Base-by-base conservation (phyloP, 352 stramenopile species). In the Phytopythium aichiense region DNA sequence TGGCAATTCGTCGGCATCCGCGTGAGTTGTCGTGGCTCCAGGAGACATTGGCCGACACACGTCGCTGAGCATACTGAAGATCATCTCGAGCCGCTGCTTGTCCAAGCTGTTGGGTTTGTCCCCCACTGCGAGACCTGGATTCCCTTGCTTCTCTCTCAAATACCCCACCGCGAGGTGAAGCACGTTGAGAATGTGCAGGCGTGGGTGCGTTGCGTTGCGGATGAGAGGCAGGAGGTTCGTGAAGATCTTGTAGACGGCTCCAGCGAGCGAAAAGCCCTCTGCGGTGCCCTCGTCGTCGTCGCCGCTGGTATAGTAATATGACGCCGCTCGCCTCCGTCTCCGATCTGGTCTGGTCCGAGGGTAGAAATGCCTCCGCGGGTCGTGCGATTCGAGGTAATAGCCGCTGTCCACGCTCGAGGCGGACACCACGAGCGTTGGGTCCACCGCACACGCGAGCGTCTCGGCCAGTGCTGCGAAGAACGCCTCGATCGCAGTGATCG, bases 401-500 rank as follows among this genome's bases (percentile, higher is more conserved):
- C 31, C 73, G 38, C 25, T 76, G 61, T 53, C 56, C 0, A 70
- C 42, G 25, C 40, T 62, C 18, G 69, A 72, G 23, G 63, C 60
- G 40, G 77, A 71, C 7, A 79, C 69, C 25, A 82, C 50, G 12
- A 75, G 77, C n/a, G 72, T 68, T 2, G 82, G 82, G 20, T 88
- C 75, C 33, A 88, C 49, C 60, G 74, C 74, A 4, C 58, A 56
- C 6, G 51, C 63, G 23, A 58, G 57, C 4, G 74, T 63, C 15
- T 74, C 65, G 20, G 67, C 61, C 20, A 92, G 48, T 6, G 80
- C 80, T 23, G 67, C 65, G 38, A 92, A 23, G 25, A 89, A 74
- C 12, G 79, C 73, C 53, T 92, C 84, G 18, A 92, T 66, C 1
- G 79, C 81, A 50, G 81, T 81, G 33, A 91, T 54, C n/a, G 71